These are phyloP conservation scores for Neltuma alba DNA, from an alignment of 306 rosid species.

Conservation along the genomic window DNA sequence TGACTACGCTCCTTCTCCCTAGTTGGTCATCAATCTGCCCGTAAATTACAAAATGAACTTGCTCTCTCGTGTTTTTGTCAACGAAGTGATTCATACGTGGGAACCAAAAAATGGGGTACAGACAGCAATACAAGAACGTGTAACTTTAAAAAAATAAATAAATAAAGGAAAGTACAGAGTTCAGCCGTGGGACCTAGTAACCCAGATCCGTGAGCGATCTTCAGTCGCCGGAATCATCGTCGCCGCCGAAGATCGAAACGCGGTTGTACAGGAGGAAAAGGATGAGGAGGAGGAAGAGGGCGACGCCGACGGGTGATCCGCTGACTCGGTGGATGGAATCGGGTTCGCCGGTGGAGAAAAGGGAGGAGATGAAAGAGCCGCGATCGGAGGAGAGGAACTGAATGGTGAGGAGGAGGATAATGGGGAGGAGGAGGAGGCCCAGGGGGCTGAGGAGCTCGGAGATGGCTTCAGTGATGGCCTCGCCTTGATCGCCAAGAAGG, in stretches of 20 bases:
- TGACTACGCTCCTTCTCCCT: not conserved
- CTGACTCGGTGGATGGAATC: constrained; percentile 75
- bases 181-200: not conserved
- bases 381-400: constrained; percentile 93
- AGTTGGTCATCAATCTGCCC: not conserved
- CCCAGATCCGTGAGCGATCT: not conserved
- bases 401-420: constrained; percentile 77
- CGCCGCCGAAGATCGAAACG: constrained; percentile 77
- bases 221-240: constrained; percentile 64
- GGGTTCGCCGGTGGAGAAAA: constrained; percentile 86
- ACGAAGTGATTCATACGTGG: not conserved
- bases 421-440: constrained; percentile 83
- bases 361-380: constrained; percentile 66
- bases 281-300: constrained; percentile 64
- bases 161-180: not conserved
- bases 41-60: not conserved
- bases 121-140: not conserved
- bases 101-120: not conserved
- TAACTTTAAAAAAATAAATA: not conserved
- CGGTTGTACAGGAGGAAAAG: constrained; percentile 72
- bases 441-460: constrained; percentile 80
- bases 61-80: no score
- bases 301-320: constrained; percentile 93
- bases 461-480: constrained; percentile 71
- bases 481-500: constrained; percentile 73